Base-by-base conservation (phyloP, 164 flowering plant species). In the Houttuynia cordata region DNA sequence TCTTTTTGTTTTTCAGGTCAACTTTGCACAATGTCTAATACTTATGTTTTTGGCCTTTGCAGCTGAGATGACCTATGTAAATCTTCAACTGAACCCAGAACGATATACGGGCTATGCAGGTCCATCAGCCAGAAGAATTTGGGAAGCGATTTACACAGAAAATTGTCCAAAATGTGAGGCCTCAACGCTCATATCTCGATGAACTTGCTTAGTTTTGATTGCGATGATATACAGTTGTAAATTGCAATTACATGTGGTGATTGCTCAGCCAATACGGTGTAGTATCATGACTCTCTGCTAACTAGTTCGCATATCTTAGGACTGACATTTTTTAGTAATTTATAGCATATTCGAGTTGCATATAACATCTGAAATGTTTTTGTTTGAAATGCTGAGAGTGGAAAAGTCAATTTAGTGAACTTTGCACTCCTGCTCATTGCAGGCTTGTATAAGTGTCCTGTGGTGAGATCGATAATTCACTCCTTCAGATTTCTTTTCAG, bases 61-160 rank as follows among this genome's bases (percentile, higher is more conserved):
- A 90, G 97, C 75, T 64, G 93, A 85, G 74, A 84, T 90, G 93
- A 87, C 97, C 20, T 91, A 91, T 75, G 96, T 91, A n/a, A 88
- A 88, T 77, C 96, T 88, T 66, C 88, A 71, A 65, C 73, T 88
- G 64, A 91, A 88, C 63, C 92, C 96, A 54, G 97, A 91, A 65
- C 88, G 96, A n/a, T 88, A 85, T 70, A 88, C 96, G 30, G 97
- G 96, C 61, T 91, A 87, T 57, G 68, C 75, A 58, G 98, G 98
- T 55, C 89, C 93, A 68, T 92, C 98, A 22, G 96, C 98, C 24
- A 75, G 93, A 73, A 81, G 98, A 71, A 89, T 92, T 71, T 92
- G 98, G 98, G 98, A 89, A 66, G 91, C 98, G 59, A 34, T 87
- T 62, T 92, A 92, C 71, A 66, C 85, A 39, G 96, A 92, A 72